phyloP scores from a whole-genome alignment of 202 grass and related monocot genomes.

The Carex sylvatica region DNA sequence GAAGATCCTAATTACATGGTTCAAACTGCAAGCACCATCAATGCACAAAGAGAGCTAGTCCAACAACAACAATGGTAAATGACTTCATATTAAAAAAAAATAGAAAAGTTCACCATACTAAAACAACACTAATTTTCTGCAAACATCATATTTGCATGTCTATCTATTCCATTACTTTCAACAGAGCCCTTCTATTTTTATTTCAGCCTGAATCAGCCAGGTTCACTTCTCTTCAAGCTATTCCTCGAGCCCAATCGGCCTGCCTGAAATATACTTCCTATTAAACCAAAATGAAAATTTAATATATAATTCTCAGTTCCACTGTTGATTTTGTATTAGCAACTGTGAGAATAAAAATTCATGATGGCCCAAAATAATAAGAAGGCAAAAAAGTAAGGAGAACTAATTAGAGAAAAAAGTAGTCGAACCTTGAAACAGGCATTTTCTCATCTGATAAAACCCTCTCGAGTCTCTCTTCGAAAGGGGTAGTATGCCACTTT shows the following conservation, averaged over 20 bases:
- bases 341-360: slow-evolving; percentile 17
- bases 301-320: not conserved
- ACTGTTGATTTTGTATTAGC: not conserved
- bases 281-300: not conserved
- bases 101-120: not conserved
- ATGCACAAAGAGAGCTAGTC: not conserved
- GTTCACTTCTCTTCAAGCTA: slow-evolving; percentile 11
- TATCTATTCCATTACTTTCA: not conserved
- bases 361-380: not conserved
- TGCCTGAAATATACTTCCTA: slow-evolving; percentile 42
- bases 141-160: slow-evolving; percentile 15
- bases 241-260: slow-evolving; percentile 35
- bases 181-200: not conserved
- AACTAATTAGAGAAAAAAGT: not conserved
- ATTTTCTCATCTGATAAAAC: slow-evolving; percentile 54
- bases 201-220: not conserved
- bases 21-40: not conserved
- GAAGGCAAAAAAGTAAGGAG: not conserved
- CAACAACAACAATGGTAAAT: no score
- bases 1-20: not conserved
- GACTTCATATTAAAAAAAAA: not conserved
- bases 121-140: not conserved
- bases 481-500: slow-evolving; percentile 62
- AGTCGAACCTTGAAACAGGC: slow-evolving; percentile 39
- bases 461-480: slow-evolving; percentile 69